Base-by-base conservation (phyloP, 768 basidiomycete species). In the Rhizopogon salebrosus region DNA sequence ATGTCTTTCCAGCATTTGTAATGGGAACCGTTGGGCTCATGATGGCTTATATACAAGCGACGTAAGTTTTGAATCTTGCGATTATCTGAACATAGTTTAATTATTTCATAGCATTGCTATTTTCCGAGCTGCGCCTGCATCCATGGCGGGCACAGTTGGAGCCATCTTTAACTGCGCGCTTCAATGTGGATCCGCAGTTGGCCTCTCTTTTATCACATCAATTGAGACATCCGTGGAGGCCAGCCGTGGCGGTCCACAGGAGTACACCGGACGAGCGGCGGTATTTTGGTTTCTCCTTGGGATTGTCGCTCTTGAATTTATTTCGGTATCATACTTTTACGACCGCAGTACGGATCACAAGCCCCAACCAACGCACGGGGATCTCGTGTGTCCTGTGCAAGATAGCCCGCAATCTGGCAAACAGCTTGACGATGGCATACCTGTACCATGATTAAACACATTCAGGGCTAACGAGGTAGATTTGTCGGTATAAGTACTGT, bases 81-180 rank as follows among this genome's bases (percentile, higher is more conserved):
- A 22, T 3, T 49, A 20, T 13, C 14, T 49, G 11, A 27, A 51
- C 14, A 56, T 20, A 29, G 36, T 41, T 6, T 42, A 9, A 48
- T 27, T 23, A 1, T 48, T 50, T 41, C 16, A 2, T 48, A 81
- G 77, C 57, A 76, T 82, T 41, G 77, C 79, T 10, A 71, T 82
- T 37, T 74, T 83, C 64, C 72, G 70, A 53, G 72, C 72, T 35
- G 73, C 72, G 5, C 80, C 80, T 5, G 53, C 75, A 7, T 68
- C 70, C n/a, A 74, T 78, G 60, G 71, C 79, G 3, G 81, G 82
- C 35, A 77, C 75, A 4, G 72, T 80, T 14, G 78, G 78, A 18
- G 82, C 81, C 14, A 75, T 83, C 37, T 80, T 80, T 69, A 80
- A 79, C 53, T 72, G 74, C 23, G 76, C 77, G 10, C 71, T 81